Evolutionary conservation across 352 stramenopile genomes (phyloP), one percentile per base, ranked within the genome.

Genomic region (Phytophthora pseudosyringae): DNA sequence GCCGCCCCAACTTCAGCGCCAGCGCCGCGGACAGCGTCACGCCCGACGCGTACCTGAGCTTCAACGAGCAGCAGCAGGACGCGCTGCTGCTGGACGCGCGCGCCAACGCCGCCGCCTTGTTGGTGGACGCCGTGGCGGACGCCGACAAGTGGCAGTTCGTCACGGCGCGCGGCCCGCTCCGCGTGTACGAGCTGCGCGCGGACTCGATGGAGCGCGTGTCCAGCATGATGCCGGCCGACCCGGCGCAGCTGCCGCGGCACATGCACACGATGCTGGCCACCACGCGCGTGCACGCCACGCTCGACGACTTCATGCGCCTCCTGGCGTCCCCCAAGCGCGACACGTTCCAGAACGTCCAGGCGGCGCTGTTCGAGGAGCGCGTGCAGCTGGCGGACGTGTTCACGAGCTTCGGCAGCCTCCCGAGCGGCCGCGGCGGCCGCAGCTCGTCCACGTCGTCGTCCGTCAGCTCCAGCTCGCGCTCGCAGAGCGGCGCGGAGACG

Each of bases 281-380:
- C 16, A 89, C 82, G 25, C 82, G 80, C 38, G 80, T 91, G 25
- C 76, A 78, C 11, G 72, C 80, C 13, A 72, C 72, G 10, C 67
- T 91, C 21, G 82, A 91, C 59, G 82, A 89, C 29, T 91, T 91
- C 52, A 91, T 91, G 80, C 70, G 68, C 10, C 64, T 84, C 29
- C 67, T 88, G 51, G 73, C 80, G 18, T 75, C 76, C 15, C 41
- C 66, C 9, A 68, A 73, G 40, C 76, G 76, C 26, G 76, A 80
- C 43, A 76, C 71, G 13, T 86, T 80, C 72, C 78, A 88, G 64
- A 82, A 83, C 59, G 61, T 91, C 29, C 72, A 87, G 52, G 55
- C 76, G 32, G 77, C 71, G 35, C 60, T 91, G 16, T 82, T 87
- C 48, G 76, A 91, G 40, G 80, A 81, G 32, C 68, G 80, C 29